Evolutionary conservation across 75 land plant species (phyloP).

Genomic region (Selaginella tamariscina): DNA sequence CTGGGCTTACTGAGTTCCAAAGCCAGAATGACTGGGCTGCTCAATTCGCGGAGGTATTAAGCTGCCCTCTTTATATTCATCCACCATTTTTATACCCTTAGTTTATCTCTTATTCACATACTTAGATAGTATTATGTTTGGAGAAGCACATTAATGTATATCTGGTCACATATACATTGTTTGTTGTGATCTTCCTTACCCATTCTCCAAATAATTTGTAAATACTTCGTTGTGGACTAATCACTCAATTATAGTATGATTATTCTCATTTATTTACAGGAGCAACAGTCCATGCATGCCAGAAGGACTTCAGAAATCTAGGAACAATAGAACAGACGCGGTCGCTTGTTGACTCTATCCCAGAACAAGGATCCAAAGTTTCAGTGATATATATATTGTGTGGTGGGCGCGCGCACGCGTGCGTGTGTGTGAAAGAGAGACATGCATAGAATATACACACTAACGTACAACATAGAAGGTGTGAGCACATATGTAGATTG

Average conservation of each 20-base stretch:
- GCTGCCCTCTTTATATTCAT: not conserved
- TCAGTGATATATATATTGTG: constrained; percentile 26
- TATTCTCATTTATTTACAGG: not conserved
- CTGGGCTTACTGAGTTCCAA: constrained; percentile 83
- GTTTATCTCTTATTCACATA: too few relatives aligned
- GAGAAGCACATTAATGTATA: too few relatives aligned
- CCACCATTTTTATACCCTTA: not conserved
- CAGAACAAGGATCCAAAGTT: constrained; percentile 89
- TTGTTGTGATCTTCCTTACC: too few relatives aligned
- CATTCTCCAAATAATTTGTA: not conserved
- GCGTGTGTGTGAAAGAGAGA: too few relatives aligned
- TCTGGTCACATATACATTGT: too few relatives aligned
- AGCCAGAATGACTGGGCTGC: constrained; percentile 83
- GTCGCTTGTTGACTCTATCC: constrained; percentile 64
- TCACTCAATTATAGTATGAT: too few relatives aligned
- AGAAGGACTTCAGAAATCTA: constrained; percentile 34
- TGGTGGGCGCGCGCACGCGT: too few relatives aligned
- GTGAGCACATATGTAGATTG: too few relatives aligned
- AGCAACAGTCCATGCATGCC: not conserved
- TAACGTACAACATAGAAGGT: too few relatives aligned
- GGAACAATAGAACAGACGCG: constrained; percentile 75
- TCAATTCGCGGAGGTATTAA: constrained; percentile 67
- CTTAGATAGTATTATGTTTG: too few relatives aligned
- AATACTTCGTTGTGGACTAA: not conserved
- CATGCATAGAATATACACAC: too few relatives aligned